Conservation (phyloP, 768 basidiomycete genomes). For the Podaxis pistillaris region DNA sequence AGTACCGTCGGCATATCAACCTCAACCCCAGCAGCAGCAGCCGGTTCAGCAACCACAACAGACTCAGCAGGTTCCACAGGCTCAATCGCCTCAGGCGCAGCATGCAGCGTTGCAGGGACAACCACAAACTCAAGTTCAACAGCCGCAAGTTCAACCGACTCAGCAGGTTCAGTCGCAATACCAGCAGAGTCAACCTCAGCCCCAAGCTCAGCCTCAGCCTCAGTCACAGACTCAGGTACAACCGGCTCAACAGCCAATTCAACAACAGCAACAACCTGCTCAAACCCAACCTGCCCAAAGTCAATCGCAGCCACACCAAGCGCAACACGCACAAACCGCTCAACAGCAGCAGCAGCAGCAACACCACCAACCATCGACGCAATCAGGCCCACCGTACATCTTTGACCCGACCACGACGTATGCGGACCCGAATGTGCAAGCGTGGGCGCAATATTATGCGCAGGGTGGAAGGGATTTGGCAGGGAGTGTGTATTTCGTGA, state of each 20-base stretch:
- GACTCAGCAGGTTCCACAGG: background rate
- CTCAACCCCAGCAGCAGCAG: constrained; percentile 4
- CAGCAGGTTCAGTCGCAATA: constrained; percentile 15
- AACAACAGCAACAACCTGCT: constrained; percentile 19
- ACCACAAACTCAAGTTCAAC: constrained; percentile 10
- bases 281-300: constrained; percentile 11
- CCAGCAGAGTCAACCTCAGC: constrained; percentile 4
- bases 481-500: constrained; percentile 79
- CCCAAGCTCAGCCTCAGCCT: constrained; percentile 12
- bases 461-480: constrained; percentile 73
- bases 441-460: constrained; percentile 85
- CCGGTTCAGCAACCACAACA: background rate
- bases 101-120: background rate
- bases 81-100: background rate
- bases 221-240: constrained; percentile 14
- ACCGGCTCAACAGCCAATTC: constrained; percentile 15
- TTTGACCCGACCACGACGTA: constrained; percentile 71
- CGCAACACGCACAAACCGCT: constrained; percentile 13
- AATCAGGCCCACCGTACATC: constrained; percentile 44
- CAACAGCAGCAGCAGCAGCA: constrained; percentile 21
- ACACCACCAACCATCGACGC: constrained; percentile 22
- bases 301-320: constrained; percentile 25
- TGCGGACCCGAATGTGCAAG: constrained; percentile 77
- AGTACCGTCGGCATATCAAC: background rate
- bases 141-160: background rate